phyloP scores from a whole-genome alignment of 2,329 filamentous ascomycete species.

The Nothophoma quercina region DNA sequence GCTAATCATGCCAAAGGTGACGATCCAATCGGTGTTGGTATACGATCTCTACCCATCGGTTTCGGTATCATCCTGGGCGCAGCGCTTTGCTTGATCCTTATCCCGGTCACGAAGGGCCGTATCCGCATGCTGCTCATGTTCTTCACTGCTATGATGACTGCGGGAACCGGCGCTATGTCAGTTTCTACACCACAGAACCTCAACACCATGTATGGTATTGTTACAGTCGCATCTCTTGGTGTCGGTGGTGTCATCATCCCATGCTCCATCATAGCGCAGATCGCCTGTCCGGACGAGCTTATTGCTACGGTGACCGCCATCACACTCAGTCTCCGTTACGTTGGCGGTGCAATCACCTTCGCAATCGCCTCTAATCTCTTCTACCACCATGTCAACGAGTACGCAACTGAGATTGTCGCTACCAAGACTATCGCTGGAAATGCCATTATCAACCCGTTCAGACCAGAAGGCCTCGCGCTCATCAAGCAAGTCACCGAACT shows the following conservation, averaged over 20 bases:
- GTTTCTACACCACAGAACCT: constrained; percentile 62
- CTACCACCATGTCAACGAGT: constrained; percentile 30
- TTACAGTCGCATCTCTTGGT: constrained; percentile 69
- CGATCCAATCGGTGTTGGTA: constrained; percentile 68
- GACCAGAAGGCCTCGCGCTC: constrained; percentile 55
- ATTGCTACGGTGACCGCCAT: constrained; percentile 74
- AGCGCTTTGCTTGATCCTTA: constrained; percentile 63
- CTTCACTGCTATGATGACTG: constrained; percentile 70
- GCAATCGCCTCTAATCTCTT: constrained; percentile 55
- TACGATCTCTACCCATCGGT: constrained; percentile 70
- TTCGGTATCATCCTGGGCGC: constrained; percentile 70
- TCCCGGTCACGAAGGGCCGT: constrained; percentile 65
- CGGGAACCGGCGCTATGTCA: constrained; percentile 64
- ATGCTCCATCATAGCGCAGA: constrained; percentile 71
- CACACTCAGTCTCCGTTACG: constrained; percentile 72
- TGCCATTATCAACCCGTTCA: constrained; percentile 53
- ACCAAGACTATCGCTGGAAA: constrained; percentile 57
- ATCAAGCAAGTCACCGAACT: constrained; percentile 56
- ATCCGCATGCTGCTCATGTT: constrained; percentile 68
- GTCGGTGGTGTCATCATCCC: constrained; percentile 74
- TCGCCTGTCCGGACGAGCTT: constrained; percentile 73
- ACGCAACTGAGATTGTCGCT: constrained; percentile 32
- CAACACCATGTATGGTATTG: constrained; percentile 61
- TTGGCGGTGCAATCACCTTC: constrained; percentile 72
- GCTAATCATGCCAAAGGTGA: constrained; percentile 50